These are phyloP conservation scores for Amyloporia xantha DNA, from an alignment of 768 basidiomycete genomes.

Conservation along the genomic window DNA sequence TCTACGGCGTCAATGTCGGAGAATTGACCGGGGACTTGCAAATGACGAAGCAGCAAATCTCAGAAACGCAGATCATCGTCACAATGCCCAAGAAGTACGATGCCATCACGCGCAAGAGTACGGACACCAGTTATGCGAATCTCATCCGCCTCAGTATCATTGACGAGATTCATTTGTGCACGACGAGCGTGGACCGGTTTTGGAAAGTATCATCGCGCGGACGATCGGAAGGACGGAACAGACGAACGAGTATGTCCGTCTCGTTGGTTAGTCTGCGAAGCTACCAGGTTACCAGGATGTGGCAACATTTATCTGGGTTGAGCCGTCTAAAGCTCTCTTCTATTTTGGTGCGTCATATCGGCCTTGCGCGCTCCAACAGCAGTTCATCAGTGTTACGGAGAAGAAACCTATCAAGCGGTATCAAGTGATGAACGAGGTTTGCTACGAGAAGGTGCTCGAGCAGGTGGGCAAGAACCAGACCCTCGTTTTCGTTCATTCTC, in stretches of 20 bases:
- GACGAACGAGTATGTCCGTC: conserved; percentile 85
- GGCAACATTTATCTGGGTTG: conserved; percentile 93
- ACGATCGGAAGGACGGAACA: conserved; percentile 94
- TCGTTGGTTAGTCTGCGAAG: conserved; percentile 93
- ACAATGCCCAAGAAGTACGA: conserved; percentile 99
- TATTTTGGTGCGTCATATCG: conserved; percentile 95
- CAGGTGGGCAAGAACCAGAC: conserved; percentile 88
- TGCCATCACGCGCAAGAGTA: conserved; percentile 96
- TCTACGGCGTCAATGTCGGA: conserved; percentile 77
- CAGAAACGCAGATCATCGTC: conserved; percentile 96
- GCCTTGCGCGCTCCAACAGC: conserved; percentile 92
- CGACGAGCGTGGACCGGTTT: conserved; percentile 95
- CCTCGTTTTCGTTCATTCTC: conserved; percentile 95
- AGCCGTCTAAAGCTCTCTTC: conserved; percentile 87
- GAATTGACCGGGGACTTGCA: conserved; percentile 97
- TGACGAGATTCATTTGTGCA: conserved; percentile 97
- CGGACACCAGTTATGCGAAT: conserved; percentile 95
- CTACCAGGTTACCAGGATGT: conserved; percentile 99
- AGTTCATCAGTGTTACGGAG: conserved; percentile 96
- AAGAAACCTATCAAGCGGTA: conserved; percentile 99
- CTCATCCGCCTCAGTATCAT: conserved; percentile 95
- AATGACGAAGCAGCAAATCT: conserved; percentile 96
- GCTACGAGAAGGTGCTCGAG: conserved; percentile 97
- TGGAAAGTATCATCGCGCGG: conserved; percentile 85
- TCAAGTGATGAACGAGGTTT: conserved; percentile 97